Evolutionary conservation across 768 basidiomycete genomes (phyloP).

Genomic region (Rhodosporidiobolus odoratus): DNA sequence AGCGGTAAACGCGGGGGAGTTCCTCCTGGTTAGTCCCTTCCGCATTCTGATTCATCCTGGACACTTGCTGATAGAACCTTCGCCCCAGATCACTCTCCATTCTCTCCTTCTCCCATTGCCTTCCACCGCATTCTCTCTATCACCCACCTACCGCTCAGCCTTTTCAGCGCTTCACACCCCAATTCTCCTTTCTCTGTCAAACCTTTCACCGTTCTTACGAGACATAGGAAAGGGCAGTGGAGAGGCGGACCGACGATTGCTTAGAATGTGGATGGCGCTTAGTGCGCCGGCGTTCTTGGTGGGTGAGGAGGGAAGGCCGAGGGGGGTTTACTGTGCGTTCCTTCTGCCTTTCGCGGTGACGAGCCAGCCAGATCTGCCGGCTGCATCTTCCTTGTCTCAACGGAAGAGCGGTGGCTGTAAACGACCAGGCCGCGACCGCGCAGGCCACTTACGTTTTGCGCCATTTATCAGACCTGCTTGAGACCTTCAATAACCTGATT

Average conservation of each 20-base stretch:
- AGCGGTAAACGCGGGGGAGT: conserved; percentile 65
- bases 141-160: conserved; percentile 59
- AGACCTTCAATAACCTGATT: conserved; percentile 82
- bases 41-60: neutral
- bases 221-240: conserved; percentile 71
- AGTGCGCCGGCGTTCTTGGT: conserved; percentile 81
- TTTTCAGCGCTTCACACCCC: conserved; percentile 84
- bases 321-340: conserved; percentile 66
- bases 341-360: conserved; percentile 56
- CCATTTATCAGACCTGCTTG: conserved; percentile 52
- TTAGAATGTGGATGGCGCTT: conserved; percentile 87
- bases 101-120: conserved; percentile 61
- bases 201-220: conserved; percentile 79
- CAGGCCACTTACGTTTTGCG: too few relatives aligned
- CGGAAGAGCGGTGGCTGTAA: too few relatives aligned
- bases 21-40: conserved; percentile 52
- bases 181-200: conserved; percentile 80
- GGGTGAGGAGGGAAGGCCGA: conserved; percentile 89
- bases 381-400: too few relatives aligned
- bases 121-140: conserved; percentile 60
- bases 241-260: conserved; percentile 64
- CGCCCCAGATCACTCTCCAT: conserved; percentile 65
- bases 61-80: neutral
- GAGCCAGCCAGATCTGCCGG: too few relatives aligned
- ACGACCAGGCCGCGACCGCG: too few relatives aligned